A percentile compares a stretch with the other conserved stretches of the same genome.
Evolutionary conservation across 2,329 filamentous ascomycete genomes (phyloP).

Genomic region (Dothidotthia symphoricarpi): DNA sequence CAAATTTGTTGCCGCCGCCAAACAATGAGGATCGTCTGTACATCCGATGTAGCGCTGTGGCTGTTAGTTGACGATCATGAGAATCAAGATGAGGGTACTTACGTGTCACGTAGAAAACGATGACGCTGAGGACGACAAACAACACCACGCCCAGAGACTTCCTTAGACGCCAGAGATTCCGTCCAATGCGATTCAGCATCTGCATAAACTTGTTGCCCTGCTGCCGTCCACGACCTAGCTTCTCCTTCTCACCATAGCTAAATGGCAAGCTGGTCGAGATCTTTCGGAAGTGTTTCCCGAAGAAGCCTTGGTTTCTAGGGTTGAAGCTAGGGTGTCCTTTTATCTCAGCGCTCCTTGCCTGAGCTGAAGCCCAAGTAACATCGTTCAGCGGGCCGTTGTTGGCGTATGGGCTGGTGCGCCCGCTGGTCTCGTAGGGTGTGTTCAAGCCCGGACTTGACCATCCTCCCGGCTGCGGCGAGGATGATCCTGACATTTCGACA

Average conservation of each 20-base stretch:
- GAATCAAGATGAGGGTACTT: constrained; percentile 46
- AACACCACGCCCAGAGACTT: constrained; percentile 61
- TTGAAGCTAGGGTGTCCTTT: constrained; percentile 76
- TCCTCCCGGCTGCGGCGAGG: constrained; percentile 80
- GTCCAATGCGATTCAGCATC: constrained; percentile 40
- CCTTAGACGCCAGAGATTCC: constrained; percentile 64
- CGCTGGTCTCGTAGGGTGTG: constrained; percentile 62
- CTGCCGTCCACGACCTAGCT: constrained; percentile 58
- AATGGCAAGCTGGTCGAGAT: constrained; percentile 77
- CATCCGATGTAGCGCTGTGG: constrained; percentile 54
- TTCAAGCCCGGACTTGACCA: constrained; percentile 83
- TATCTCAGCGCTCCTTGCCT: constrained; percentile 70
- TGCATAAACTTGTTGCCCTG: constrained; percentile 38
- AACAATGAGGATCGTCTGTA: constrained; percentile 72
- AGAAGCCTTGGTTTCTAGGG: constrained; percentile 81
- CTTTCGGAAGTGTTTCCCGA: constrained; percentile 76
- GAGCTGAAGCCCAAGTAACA: constrained; percentile 80
- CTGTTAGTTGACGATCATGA: constrained; percentile 8
- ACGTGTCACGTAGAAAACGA: constrained; percentile 72
- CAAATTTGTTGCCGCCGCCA: constrained; percentile 86
- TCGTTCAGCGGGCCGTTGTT: constrained; percentile 51
- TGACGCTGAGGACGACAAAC: constrained; percentile 59
- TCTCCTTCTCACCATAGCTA: constrained; percentile 73
- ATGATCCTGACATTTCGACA: constrained; percentile 75
- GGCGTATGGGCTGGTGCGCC: constrained; percentile 64